A percentile compares a stretch with the other conserved stretches of the same genome.
Evolutionary conservation across 257 asterid genomes (phyloP).

Genomic region (Lavandula angustifolia): DNA sequence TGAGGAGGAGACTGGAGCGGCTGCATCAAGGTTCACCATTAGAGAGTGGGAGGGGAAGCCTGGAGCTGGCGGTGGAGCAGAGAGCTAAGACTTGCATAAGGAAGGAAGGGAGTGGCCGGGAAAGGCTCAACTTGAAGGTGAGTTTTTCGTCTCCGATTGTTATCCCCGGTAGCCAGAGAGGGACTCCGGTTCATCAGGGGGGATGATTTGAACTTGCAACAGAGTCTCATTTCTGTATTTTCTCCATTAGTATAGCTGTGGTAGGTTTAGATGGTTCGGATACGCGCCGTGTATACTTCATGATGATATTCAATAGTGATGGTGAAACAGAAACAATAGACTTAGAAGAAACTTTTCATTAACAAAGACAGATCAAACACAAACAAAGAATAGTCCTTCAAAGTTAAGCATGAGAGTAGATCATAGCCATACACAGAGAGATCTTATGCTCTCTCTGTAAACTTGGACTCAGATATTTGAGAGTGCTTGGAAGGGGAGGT

Average conservation of each 20-base stretch:
- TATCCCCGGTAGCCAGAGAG: slow-evolving; percentile 32
- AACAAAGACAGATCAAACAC: neutral
- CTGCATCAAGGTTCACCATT: slow-evolving; percentile 22
- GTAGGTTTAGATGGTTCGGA: neutral
- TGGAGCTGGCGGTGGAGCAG: slow-evolving; percentile 18
- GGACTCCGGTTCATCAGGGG: slow-evolving; percentile 25
- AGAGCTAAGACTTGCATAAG: slow-evolving; percentile 46
- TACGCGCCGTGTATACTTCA: neutral
- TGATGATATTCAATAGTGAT: neutral
- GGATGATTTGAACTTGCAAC: slow-evolving; percentile 8
- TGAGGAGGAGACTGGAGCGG: slow-evolving; percentile 29
- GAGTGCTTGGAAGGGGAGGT: slow-evolving; percentile 82
- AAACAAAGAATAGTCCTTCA: neutral
- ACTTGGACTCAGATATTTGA: slow-evolving; percentile 69
- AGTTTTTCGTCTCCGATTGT: slow-evolving; percentile 31
- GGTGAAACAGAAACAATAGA: neutral
- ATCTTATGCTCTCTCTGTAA: slow-evolving; percentile 59
- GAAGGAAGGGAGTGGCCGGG: slow-evolving; percentile 37
- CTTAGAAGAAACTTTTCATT: neutral
- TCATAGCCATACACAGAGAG: slow-evolving; percentile 16
- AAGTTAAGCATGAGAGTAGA: slow-evolving; percentile 20
- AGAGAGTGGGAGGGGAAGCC: slow-evolving; percentile 5
- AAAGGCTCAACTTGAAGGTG: slow-evolving; percentile 41
- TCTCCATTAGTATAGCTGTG: slow-evolving; percentile 11
- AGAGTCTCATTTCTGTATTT: slow-evolving; percentile 7